Evolutionary conservation across 2,329 filamentous ascomycete genomes (phyloP).

Genomic region (Penicillium sp.): DNA sequence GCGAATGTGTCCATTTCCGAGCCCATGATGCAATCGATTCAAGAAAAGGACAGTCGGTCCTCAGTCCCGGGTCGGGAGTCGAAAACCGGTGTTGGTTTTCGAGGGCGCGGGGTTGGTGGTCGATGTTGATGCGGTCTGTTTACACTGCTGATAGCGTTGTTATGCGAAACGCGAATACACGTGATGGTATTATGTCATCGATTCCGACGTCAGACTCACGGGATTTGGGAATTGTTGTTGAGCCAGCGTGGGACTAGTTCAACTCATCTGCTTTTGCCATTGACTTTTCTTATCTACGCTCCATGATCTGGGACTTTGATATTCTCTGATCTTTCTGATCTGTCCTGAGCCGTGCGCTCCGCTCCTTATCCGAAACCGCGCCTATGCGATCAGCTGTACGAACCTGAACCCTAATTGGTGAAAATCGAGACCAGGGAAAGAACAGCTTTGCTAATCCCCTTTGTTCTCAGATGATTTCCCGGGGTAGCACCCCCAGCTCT

Average conservation of each 20-base stretch:
- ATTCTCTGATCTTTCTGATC: conserved; percentile 13
- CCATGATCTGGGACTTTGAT: conserved; percentile 25
- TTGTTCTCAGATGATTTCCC: conserved; percentile 22
- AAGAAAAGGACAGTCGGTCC: not conserved
- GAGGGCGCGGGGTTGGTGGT: conserved; percentile 5
- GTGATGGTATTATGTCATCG: conserved; percentile 15
- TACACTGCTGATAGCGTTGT: conserved; percentile 18
- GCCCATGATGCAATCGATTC: conserved; percentile 19
- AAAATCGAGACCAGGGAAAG: not conserved
- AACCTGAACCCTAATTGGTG: conserved; percentile 13
- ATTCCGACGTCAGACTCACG: conserved; percentile 15
- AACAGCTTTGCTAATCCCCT: conserved; percentile 8
- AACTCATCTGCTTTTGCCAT: conserved; percentile 9
- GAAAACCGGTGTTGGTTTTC: conserved; percentile 3
- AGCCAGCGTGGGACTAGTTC: conserved; percentile 7
- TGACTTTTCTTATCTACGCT: conserved; percentile 10
- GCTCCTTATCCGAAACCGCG: conserved; percentile 14
- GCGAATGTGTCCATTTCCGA: conserved; percentile 63
- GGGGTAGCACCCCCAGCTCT: conserved; percentile 18
- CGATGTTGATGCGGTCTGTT: conserved; percentile 17
- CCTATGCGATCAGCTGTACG: conserved; percentile 19
- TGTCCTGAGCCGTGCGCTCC: conserved; percentile 25
- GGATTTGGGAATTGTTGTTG: conserved; percentile 1
- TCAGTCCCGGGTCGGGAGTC: not conserved
- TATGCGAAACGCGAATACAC: conserved; percentile 19